Evolutionary conservation across 805 yeast genomes (phyloP), one percentile per base, ranked within the genome.

Genomic region (Saccharomyces eubayanus): DNA sequence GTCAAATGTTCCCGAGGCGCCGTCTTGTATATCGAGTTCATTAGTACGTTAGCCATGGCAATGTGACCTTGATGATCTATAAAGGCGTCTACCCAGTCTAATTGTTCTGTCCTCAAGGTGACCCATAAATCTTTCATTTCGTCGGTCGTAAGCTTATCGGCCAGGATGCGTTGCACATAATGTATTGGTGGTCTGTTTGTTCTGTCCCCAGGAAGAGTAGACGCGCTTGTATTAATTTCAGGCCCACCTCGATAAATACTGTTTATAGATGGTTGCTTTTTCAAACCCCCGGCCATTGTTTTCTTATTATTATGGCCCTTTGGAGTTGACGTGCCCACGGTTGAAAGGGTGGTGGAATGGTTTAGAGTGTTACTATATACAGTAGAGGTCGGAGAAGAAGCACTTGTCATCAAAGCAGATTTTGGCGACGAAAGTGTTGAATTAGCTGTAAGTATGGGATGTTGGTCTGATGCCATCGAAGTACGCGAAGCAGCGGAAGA

Each of bases 111-210:
- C 58, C 98, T 81, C 46, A 92, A 74, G 48, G 96, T 89, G 5
- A 94, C 96, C 87, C 94, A 89, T 51, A 94, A 76, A 60, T 87
- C 87, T 43, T 86, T 88, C 58, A 92, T 74, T 66, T 91, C 89
- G 51, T 80, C 81, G 3, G 82, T 72, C 0, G 87, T 75, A 52
- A 91, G 82, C 31, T 81, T 71, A 61, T 86, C 85, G 40, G 86
- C 83, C 64, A 91, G 77, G 58, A 94, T 76, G 56, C 79, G 78
- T 51, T 86, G 79, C 16, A 92, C 90, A 68, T 87, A 92, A 61
- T 79, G 83, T 57, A 82, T 89, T 1, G 94, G 97, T 27, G 83
- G 77, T 55, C 72, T 67, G 46, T 72, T 61, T 2, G 69, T 63
- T 40, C 66, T 69, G 47, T 69, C 72, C 8, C 63, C 57, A 56